Base-by-base conservation (phyloP, 495 filamentous ascomycete species). In the Zalerion maritima region DNA sequence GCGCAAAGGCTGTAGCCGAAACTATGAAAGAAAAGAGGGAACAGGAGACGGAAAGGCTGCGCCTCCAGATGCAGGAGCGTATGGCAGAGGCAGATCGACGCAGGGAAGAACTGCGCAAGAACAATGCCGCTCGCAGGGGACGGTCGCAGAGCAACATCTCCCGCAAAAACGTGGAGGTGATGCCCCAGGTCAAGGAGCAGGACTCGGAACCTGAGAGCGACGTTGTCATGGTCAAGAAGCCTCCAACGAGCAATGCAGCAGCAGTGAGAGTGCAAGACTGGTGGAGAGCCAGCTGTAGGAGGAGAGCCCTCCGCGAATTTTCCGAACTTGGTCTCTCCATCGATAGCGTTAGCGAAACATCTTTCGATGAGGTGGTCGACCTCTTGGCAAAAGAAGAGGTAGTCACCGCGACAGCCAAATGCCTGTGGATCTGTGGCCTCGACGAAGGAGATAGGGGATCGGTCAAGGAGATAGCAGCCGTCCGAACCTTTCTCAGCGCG, bases 1-100 rank as follows among this genome's bases (percentile, higher is more conserved):
- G 86, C 26, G 89, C 91, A 29, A 97, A 97, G 63, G 78, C 79
- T 26, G 69, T 93, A 26, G 89, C 89, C 2, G 82, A 92, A 57
- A 87, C 76, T 34, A 86, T 81, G 57, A 81, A 86, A 46, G 85
- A 87, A 57, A 78, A 79, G 47, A 76, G 87, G 38, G 83, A 89
- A 34, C 78, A 81, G 24, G 85, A 96, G 36, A 71, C 84, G 40
- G 70, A 67, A 42, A 78, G 75, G 38, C 50, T 87, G 32, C 61
- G 52, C 36, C 44, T 72, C 24, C 83, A 94, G 40, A 81, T 93
- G 73, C 78, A 89, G 40, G 84, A 85, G 54, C 76, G 84, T 34
- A 67, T 87, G 32, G 85, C 81, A 10, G 87, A 92, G 38, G 83
- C 81, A 3, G 86, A 94, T 50, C 73, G 64, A 52, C 68, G 87